These are phyloP conservation scores for Hanseniaspora pseudoguilliermondii DNA, from an alignment of 805 yeast genomes.

Conservation along the genomic window DNA sequence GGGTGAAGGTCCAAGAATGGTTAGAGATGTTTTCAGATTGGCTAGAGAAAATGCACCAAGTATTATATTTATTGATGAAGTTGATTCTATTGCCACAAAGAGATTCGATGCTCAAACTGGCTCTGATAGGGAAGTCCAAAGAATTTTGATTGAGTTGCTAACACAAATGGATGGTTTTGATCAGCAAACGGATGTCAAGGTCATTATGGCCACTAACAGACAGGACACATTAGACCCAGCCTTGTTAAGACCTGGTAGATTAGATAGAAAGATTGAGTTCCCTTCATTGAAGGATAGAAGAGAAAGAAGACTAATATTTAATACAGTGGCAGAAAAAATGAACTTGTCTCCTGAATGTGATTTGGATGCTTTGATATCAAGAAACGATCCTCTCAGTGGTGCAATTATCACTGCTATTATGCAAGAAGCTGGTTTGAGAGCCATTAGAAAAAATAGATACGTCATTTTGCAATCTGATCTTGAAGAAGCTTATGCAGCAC, in stretches of 20 bases:
- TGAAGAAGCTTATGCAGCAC: constrained; percentile 95
- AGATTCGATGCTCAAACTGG: constrained; percentile 99
- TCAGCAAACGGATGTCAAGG: constrained; percentile 88
- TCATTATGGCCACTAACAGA: constrained; percentile 98
- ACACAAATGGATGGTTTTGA: constrained; percentile 99
- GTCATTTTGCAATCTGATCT: constrained; percentile 90
- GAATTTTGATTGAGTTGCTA: constrained; percentile 85
- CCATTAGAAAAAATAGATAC: constrained; percentile 95
- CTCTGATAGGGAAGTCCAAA: constrained; percentile 98
- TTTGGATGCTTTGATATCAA: constrained; percentile 80
- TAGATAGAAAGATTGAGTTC: constrained; percentile 95
- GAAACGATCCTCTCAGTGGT: constrained; percentile 95
- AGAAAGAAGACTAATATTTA: constrained; percentile 90
- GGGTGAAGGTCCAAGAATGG: constrained; percentile 99
- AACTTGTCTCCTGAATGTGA: constrained; percentile 96
- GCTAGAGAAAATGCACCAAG: constrained; percentile 97
- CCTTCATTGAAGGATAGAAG: constrained; percentile 94
- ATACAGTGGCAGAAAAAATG: constrained; percentile 95
- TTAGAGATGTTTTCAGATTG: constrained; percentile 89
- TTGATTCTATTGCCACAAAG: constrained; percentile 97
- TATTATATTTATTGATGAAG: constrained; percentile 94
- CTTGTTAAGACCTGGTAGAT: constrained; percentile 91
- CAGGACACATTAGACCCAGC: constrained; percentile 99
- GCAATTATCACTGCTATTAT: constrained; percentile 96
- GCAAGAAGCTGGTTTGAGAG: constrained; percentile 99